phyloP scores from a whole-genome alignment of 2,329 filamentous ascomycete species.

The Neopestalotiopsis sp. region DNA sequence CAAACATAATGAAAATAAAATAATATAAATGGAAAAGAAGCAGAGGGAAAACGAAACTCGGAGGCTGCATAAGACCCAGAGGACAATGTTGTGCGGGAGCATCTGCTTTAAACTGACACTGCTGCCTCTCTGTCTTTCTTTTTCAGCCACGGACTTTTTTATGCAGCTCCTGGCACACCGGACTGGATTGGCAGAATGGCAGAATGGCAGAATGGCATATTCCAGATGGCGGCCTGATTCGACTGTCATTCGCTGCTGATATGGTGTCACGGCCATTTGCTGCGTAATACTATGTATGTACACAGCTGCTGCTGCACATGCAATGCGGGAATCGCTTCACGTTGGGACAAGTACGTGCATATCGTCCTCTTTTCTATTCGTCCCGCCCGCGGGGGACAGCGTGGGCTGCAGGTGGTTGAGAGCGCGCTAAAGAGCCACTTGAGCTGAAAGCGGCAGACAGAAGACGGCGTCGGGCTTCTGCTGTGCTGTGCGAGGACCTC shows the following conservation, averaged over 20 bases:
- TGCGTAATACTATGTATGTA: neutral
- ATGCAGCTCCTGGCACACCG: neutral
- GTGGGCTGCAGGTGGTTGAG: neutral
- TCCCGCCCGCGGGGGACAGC: neutral
- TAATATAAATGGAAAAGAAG: neutral
- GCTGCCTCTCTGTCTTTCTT: neutral
- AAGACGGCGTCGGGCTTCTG: neutral
- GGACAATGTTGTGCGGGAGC: conserved; percentile 2
- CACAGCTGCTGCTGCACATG: conserved; percentile 7
- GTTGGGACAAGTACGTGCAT: conserved; percentile 16
- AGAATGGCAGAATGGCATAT: neutral
- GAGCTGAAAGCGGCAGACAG: neutral
- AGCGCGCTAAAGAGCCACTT: neutral
- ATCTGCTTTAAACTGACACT: conserved; percentile 7
- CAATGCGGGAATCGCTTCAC: conserved; percentile 17
- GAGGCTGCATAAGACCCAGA: conserved; percentile 12
- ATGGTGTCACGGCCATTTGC: conserved; percentile 8
- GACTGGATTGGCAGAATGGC: neutral
- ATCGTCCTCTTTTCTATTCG: conserved; percentile 4
- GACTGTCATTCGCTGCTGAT: conserved; percentile 12
- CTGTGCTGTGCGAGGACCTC: neutral
- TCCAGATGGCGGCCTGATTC: neutral
- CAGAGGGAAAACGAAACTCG: conserved; percentile 4
- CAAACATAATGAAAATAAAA: conserved; percentile 16
- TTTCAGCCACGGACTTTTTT: neutral